Evolutionary conservation across 768 basidiomycete genomes (phyloP).

Genomic region (Lepiota brunneoincarnata): DNA sequence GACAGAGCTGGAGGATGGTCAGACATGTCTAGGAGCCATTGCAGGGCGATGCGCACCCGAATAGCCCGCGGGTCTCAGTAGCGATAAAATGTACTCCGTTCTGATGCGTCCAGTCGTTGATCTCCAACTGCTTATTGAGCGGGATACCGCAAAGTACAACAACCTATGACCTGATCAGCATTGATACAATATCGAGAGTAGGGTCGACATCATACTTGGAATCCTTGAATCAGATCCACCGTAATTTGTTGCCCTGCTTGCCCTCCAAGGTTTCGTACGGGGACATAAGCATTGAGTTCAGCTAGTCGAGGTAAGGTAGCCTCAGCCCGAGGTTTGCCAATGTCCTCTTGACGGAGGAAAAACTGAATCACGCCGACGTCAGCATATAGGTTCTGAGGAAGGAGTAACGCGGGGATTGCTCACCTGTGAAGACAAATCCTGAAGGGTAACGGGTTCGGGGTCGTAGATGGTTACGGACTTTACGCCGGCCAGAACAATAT

Average conservation of each 20-base stretch:
- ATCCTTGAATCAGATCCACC: slow-evolving; percentile 78
- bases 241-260: slow-evolving; percentile 73
- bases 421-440: slow-evolving; percentile 92
- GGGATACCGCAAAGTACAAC: slow-evolving; percentile 84
- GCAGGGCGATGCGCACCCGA: slow-evolving; percentile 59
- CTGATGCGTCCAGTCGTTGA: slow-evolving; percentile 91
- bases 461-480: slow-evolving; percentile 97
- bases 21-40: not conserved
- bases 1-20: slow-evolving; percentile 56
- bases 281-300: slow-evolving; percentile 95
- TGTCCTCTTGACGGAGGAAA: slow-evolving; percentile 84
- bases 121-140: slow-evolving; percentile 83
- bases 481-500: slow-evolving; percentile 92
- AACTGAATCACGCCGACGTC: slow-evolving; percentile 51
- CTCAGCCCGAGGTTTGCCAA: slow-evolving; percentile 85
- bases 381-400: not conserved
- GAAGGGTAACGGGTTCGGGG: slow-evolving; percentile 82
- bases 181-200: slow-evolving; percentile 5
- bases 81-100: slow-evolving; percentile 91
- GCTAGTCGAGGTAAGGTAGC: slow-evolving; percentile 87
- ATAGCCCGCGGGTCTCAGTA: slow-evolving; percentile 89
- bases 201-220: slow-evolving; percentile 64
- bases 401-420: slow-evolving; percentile 18
- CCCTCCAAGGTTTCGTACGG: slow-evolving; percentile 85
- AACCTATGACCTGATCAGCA: slow-evolving; percentile 45